Conservation (phyloP, 305 asterid genomes). For the Fraxinus sp. region DNA sequence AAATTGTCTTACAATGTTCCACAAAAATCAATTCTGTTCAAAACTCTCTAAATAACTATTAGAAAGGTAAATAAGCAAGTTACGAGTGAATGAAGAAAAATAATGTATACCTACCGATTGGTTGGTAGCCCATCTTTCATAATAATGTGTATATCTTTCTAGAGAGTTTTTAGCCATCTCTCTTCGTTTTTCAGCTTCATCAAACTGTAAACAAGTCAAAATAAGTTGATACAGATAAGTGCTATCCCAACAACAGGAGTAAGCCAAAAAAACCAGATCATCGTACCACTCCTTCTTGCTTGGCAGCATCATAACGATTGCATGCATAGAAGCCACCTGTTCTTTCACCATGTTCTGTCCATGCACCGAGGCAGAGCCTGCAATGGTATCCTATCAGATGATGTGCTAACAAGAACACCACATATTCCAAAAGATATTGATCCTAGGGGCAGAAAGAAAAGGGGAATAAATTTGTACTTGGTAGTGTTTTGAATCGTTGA, state of each 20-base stretch:
- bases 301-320: conserved; percentile 75
- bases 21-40: conserved; percentile 10
- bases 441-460: conserved; percentile 21
- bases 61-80: conserved; percentile 12
- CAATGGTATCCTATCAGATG: conserved; percentile 38
- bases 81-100: conserved; percentile 4
- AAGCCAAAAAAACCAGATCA: conserved; percentile 23
- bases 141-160: conserved; percentile 93
- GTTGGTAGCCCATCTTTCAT: conserved; percentile 98
- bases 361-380: conserved; percentile 89
- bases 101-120: conserved; percentile 63
- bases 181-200: conserved; percentile 87
- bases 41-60: conserved; percentile 15
- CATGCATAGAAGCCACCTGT: conserved; percentile 88
- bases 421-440: conserved; percentile 17
- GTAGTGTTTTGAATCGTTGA: neutral
- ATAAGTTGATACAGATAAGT: conserved; percentile 20
- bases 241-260: conserved; percentile 23
- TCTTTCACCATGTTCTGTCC: conserved; percentile 86
- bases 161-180: conserved; percentile 97
- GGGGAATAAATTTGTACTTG: neutral
- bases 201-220: conserved; percentile 51
- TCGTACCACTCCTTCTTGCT: conserved; percentile 82
- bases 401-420: conserved; percentile 23
- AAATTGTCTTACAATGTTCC: neutral